Evolutionary conservation across 495 filamentous ascomycete genomes (phyloP).

Genomic region (Neurospora sp.): DNA sequence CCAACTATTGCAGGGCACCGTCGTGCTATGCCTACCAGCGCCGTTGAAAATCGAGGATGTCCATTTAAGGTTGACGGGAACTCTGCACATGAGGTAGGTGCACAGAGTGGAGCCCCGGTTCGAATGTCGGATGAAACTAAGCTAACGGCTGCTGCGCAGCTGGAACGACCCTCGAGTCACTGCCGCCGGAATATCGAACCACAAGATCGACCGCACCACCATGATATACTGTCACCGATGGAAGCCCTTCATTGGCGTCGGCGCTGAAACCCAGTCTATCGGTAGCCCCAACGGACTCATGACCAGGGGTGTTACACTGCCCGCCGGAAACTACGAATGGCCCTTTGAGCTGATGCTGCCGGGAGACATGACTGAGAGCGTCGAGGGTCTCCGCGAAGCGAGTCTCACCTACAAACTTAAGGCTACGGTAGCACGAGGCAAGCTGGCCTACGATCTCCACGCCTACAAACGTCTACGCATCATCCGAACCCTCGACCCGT

Average conservation of each 20-base stretch:
- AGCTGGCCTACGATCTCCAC: constrained; percentile 69
- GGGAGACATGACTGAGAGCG: constrained; percentile 70
- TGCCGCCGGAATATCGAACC: constrained; percentile 37
- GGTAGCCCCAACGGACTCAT: constrained; percentile 7
- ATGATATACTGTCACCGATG: constrained; percentile 37
- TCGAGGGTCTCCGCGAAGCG: constrained; percentile 74
- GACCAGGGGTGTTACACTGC: constrained; percentile 47
- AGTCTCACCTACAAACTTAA: constrained; percentile 83
- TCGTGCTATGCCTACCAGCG: constrained; percentile 65
- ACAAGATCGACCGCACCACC: constrained; percentile 34
- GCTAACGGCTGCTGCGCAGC: constrained; percentile 16
- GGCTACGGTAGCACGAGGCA: constrained; percentile 71
- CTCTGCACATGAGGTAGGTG: constrained; percentile 56
- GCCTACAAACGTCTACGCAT: constrained; percentile 74
- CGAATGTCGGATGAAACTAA: background rate
- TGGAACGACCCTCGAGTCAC: constrained; percentile 42
- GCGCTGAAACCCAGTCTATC: constrained; percentile 10
- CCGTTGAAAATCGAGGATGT: constrained; percentile 62
- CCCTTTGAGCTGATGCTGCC: constrained; percentile 73
- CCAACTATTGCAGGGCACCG: constrained; percentile 59
- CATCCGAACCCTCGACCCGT: constrained; percentile 73
- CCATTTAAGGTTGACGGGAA: constrained; percentile 59
- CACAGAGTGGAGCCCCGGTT: background rate
- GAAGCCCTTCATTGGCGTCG: constrained; percentile 36
- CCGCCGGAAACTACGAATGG: constrained; percentile 80